These are phyloP conservation scores for Spizellomyces punctatus DNA, from an alignment of 192 early-diverging fungal species.

Conservation along the genomic window DNA sequence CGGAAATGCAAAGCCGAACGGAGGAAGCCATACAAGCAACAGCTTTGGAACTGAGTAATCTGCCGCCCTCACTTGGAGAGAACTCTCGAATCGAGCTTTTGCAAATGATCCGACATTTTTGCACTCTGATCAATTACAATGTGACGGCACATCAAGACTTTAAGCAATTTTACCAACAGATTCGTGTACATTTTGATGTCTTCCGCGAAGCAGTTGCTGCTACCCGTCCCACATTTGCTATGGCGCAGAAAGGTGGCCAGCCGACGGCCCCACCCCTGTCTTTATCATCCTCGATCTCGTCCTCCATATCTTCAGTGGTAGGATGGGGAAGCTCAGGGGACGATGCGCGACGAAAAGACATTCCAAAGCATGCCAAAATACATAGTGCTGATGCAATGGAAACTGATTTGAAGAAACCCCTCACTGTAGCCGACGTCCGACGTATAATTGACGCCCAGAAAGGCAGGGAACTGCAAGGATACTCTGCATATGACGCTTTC, in stretches of 20 bases:
- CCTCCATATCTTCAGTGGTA: constrained; percentile 37
- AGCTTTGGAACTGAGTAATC: constrained; percentile 29
- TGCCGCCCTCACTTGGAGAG: constrained; percentile 42
- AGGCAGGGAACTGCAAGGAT: constrained; percentile 49
- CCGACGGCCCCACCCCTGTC: constrained; percentile 12
- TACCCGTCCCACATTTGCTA: constrained; percentile 37
- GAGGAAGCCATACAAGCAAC: constrained; percentile 44
- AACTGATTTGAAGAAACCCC: constrained; percentile 20
- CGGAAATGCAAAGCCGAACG: constrained; percentile 43
- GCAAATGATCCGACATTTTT: constrained; percentile 51
- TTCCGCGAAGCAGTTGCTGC: constrained; percentile 36
- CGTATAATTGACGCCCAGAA: constrained; percentile 45
- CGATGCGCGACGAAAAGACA: constrained; percentile 4
- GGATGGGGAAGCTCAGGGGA: constrained; percentile 13
- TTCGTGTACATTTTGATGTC: constrained; percentile 43
- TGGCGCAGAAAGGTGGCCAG: constrained; percentile 27
- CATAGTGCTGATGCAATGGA: background rate
- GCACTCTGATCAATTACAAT: constrained; percentile 45
- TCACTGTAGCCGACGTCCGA: constrained; percentile 40
- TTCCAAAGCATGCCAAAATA: background rate
- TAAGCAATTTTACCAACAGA: constrained; percentile 48
- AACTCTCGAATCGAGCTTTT: constrained; percentile 50
- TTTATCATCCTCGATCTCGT: constrained; percentile 33
- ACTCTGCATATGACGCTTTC: constrained; percentile 48
- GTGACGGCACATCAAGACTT: constrained; percentile 49